These are phyloP conservation scores for Pontederia crassipes DNA, from an alignment of 176 grass and related monocot genomes.

Conservation along the genomic window DNA sequence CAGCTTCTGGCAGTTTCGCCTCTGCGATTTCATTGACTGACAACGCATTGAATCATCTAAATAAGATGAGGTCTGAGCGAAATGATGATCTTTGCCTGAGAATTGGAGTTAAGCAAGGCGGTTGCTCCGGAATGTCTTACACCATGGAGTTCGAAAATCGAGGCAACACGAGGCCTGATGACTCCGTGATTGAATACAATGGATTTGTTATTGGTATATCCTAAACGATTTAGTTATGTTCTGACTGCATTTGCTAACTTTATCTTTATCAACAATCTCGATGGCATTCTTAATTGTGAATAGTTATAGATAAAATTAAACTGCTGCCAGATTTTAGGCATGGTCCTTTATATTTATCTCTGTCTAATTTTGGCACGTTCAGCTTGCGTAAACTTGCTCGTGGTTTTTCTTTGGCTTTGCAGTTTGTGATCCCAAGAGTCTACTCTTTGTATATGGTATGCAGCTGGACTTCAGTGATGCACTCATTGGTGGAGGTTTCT, in stretches of 20 bases:
- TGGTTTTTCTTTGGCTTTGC: conserved; percentile 23
- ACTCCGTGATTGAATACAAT: conserved; percentile 79
- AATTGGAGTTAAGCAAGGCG: conserved; percentile 96
- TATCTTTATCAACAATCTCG: not conserved
- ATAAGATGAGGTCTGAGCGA: conserved; percentile 64
- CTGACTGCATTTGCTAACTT: not conserved
- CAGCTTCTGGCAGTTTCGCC: conserved; percentile 47
- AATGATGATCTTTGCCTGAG: conserved; percentile 84
- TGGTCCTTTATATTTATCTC: not conserved
- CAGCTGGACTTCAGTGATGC: conserved; percentile 90
- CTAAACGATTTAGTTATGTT: not conserved
- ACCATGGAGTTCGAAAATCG: conserved; percentile 89
- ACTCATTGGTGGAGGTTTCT: conserved; percentile 72
- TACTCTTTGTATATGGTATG: conserved; percentile 96
- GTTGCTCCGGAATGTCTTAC: conserved; percentile 99
- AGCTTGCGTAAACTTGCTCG: conserved; percentile 1
- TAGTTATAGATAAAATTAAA: too few relatives aligned
- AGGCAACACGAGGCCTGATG: conserved; percentile 41
- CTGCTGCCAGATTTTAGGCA: too few relatives aligned
- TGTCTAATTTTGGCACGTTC: not conserved
- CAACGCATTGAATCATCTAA: conserved; percentile 78
- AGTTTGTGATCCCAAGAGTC: conserved; percentile 93
- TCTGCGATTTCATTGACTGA: conserved; percentile 80
- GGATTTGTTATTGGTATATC: conserved; percentile 83
- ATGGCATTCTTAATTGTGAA: too few relatives aligned